Evolutionary conservation across 352 stramenopile genomes (phyloP), one percentile per base, ranked within the genome.

Genomic region (Phytopythium mirpurense): DNA sequence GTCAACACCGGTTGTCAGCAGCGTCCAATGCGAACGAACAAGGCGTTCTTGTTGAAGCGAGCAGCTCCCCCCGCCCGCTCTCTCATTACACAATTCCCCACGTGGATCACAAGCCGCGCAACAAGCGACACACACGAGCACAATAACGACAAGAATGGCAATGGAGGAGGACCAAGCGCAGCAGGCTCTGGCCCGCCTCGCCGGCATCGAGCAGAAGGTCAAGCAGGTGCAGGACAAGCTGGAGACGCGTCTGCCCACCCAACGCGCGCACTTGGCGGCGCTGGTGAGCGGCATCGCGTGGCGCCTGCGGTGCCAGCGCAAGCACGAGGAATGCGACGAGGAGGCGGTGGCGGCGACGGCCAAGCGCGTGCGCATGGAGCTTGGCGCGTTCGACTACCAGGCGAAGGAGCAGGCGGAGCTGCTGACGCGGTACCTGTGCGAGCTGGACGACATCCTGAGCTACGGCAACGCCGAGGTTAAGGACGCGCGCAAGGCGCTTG

Each of bases 361-460:
- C n/a, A 85, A 83, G 59, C 66, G 72, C 36, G 43, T 71, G n/a
- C 72, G 70, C 12, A 58, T 73, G 49, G 70, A 85, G 47, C 49
- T 86, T 21, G 74, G 71, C 46, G 68, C 72, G 19, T 86, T 83
- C 48, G 71, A 84, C 59, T 86, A 85, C 62, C 64, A 65, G 26
- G 62, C 64, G 15, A 78, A 80, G 60, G 71, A 83, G 46, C 78
- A 84, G 56, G 68, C 62, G 19, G 78, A 88, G 64, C 60, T 83
- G 41, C 66, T 88, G 2, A 88, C 78, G 10, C 71, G 70, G 4
- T 60, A 74, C 27, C 56, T 88, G 36, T 68, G 70, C 32, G 63
- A 84, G 19, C 56, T 88, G 48, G 78, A 88, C 63, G 62, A 76
- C 24, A 71, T 88, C n/a, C 36, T 86, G 45, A 88, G 78, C 62